Evolutionary conservation across 257 asterid genomes (phyloP), one percentile per base, ranked within the genome.

Genomic region (Scutellaria barbata): DNA sequence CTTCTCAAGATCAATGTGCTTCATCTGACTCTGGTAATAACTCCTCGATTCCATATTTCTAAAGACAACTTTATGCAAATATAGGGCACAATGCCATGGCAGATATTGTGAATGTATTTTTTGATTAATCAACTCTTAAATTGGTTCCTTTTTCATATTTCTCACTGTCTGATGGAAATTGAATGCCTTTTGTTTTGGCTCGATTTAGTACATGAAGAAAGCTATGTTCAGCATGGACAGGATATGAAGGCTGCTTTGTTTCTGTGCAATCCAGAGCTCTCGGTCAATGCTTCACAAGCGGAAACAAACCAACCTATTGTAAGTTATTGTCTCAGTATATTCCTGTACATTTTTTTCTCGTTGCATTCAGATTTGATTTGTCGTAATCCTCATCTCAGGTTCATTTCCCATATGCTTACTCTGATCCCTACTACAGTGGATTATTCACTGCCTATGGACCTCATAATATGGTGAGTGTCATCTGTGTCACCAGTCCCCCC

Each of bases 391-490:
- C 30, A 3, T 66, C 20, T 66, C 85, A 85, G 88, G 70, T 79
- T 70, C 90, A 81, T 70, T 68, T 85, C 77, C 89, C 90, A 0
- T 80, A 80, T 80, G 80, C 83, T 68, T 90, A 87, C 71, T 6
- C 94, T 9, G 96, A 90, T 77, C 90, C 97, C 55, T 89, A 81
- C 89, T 69, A 65, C 65, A 53, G 80, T 48, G 88, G 96, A 45
- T 68, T 91, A 35, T 87, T 73, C 60, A 52, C 95, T 48, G 82
- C 95, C 63, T 94, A 89, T 45, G 95, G 95, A 45, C 91, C 90
- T 65, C 98, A 83, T 78, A 69, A 84, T 77, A 57, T 83, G 82
- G 98, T 89, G 77, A 82, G 87, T 72, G 1, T 55, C 75, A 40
- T 33, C 43, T 6, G 12, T 39, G 52, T 45, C 22, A 11, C 41